A percentile compares a stretch with the other conserved stretches of the same genome.
phyloP scores from a whole-genome alignment of 768 basidiomycete species.

The Leucocoprinus birnbaumii region DNA sequence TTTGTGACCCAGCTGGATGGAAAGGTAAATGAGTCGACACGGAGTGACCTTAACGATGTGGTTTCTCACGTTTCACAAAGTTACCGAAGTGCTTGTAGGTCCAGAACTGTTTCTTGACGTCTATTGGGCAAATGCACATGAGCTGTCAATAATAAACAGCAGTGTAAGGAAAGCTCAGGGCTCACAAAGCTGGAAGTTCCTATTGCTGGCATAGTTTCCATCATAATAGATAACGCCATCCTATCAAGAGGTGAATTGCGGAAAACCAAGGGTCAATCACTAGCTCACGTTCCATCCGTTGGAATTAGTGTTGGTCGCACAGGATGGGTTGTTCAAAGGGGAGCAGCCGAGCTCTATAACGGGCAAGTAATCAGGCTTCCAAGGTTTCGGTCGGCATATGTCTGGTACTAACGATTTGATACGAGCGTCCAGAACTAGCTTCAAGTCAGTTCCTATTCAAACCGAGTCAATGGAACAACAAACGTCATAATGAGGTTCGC shows the following conservation, averaged over 20 bases:
- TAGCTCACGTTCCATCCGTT: constrained; percentile 39
- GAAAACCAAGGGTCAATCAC: background rate
- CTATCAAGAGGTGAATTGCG: constrained; percentile 13
- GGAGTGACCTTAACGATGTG: background rate
- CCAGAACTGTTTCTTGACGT: constrained; percentile 37
- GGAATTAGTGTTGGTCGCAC: constrained; percentile 31
- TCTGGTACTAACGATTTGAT: too few relatives aligned
- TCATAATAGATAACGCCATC: constrained; percentile 41
- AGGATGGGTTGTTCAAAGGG: constrained; percentile 29
- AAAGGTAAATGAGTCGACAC: too few relatives aligned
- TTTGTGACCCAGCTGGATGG: constrained; percentile 35
- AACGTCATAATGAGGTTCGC: constrained; percentile 36
- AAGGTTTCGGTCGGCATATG: too few relatives aligned
- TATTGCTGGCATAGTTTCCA: constrained; percentile 31
- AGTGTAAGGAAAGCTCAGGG: too few relatives aligned
- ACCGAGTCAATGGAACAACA: constrained; percentile 12
- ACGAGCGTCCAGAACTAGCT: constrained; percentile 42
- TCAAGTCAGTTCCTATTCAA: too few relatives aligned
- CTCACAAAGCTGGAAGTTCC: constrained; percentile 34
- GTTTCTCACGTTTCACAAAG: constrained; percentile 33
- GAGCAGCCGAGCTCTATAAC: constrained; percentile 40
- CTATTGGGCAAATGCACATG: constrained; percentile 17
- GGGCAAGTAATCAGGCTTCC: too few relatives aligned
- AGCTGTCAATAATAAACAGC: background rate
- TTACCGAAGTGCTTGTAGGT: constrained; percentile 38